Base-by-base conservation (phyloP, 2,329 filamentous ascomycete genomes). In the Xylaria sp. region DNA sequence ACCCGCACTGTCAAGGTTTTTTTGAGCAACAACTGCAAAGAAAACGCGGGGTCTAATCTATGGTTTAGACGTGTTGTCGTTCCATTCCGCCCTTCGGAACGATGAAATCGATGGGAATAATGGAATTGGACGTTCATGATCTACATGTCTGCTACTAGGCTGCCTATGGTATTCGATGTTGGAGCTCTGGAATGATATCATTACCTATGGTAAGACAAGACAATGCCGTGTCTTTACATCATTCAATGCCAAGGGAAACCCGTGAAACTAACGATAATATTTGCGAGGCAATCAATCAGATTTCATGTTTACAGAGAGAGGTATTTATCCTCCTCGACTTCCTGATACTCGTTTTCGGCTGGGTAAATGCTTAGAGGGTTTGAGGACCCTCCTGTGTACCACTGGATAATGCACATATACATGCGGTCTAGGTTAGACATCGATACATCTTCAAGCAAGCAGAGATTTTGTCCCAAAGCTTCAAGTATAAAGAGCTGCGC, bases 1-100 rank as follows among this genome's bases (percentile, higher is more conserved):
- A 42, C 35, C 66, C 63, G 69, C 67, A 71, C 69, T 69, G 66
- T 71, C 57, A 61, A 48, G 50, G 53, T 51, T 54, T 44, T 35
- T 42, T 53, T 23, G 32, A 54, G 35, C 18, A 57, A n/a, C n/a
- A 62, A 13, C 29, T 66, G 50, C 66, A 53, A 29, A 60, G 60
- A 55, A 55, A 65, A 61, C 66, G 66, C 66, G 62, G 66, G 61
- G 57, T 57, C 66, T n/a, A 57, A 51, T 60, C 40, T n/a, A n/a
- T 5, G 40, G 18, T 44, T 61, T 27, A 51, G 59, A 66, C 25
- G 54, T 60, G 48, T 59, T 47, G 47, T 29, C 32, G 53, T 54
- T 44, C 51, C 32, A 27, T 60, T 25, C n/a, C 42, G 23, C 40
- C 48, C 37, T 21, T 8, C n/a, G 35, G 16, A n/a, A 32, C 37